Conservation (phyloP, 176 grass and related monocot species). For the Echinochloa phyllopogon region DNA sequence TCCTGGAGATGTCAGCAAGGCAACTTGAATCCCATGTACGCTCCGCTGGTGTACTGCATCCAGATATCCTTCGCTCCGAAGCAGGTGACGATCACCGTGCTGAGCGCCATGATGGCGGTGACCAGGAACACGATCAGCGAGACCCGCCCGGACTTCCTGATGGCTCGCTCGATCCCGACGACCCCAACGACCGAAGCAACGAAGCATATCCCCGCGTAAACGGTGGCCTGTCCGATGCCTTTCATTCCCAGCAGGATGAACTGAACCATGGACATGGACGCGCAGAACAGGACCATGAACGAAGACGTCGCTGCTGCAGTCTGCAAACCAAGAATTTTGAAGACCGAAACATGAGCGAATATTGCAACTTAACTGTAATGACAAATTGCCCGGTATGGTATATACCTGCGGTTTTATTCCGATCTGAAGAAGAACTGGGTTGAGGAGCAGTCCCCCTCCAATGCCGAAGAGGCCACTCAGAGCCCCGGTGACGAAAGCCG, state of each 20-base stretch:
- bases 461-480: constrained; percentile 91
- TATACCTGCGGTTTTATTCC: constrained; percentile 71
- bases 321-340: constrained; percentile 32
- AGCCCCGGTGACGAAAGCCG: constrained; percentile 68
- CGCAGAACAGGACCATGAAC: constrained; percentile 84
- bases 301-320: constrained; percentile 66
- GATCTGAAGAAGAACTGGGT: constrained; percentile 84
- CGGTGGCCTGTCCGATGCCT: constrained; percentile 48
- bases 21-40: constrained; percentile 87
- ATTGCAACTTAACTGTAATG: too few species aligned
- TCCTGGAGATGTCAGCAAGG: constrained; percentile 51
- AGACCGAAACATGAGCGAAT: too few species aligned
- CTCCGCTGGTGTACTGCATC: constrained; percentile 57
- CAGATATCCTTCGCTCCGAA: constrained; percentile 67
- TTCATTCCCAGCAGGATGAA: constrained; percentile 75
- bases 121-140: constrained; percentile 80
- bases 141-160: constrained; percentile 59
- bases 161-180: constrained; percentile 42
- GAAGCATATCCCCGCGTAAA: constrained; percentile 67
- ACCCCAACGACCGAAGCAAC: constrained; percentile 50
- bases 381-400: too few species aligned
- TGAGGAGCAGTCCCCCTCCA: constrained; percentile 77
- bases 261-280: constrained; percentile 90
- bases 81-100: constrained; percentile 58
- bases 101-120: constrained; percentile 69